phyloP scores from a whole-genome alignment of 768 basidiomycete species.

The Collybia sp. region DNA sequence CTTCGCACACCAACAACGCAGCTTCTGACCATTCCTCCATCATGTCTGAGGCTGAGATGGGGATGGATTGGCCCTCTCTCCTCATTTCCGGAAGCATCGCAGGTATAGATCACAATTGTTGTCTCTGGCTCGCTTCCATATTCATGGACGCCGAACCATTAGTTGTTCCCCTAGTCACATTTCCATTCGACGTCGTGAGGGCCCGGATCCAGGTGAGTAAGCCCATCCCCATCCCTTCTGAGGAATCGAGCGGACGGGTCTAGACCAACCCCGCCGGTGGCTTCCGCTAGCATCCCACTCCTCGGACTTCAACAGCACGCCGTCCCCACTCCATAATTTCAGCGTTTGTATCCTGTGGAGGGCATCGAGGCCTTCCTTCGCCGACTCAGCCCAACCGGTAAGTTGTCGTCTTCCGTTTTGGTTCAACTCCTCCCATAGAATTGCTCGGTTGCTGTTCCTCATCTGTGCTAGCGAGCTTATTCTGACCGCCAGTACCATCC shows the following conservation, averaged over 20 bases:
- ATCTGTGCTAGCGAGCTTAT: not conserved
- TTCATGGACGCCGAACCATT: not conserved
- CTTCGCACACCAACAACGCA: too few relatives aligned
- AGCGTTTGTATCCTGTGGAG: not conserved
- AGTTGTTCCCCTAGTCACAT: conserved; percentile 77
- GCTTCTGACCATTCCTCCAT: conserved; percentile 11
- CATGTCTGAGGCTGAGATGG: conserved; percentile 34
- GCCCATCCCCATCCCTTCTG: not conserved
- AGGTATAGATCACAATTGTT: conserved; percentile 50
- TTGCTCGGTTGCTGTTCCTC: not conserved
- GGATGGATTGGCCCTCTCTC: conserved; percentile 47
- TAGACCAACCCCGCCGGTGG: too few relatives aligned
- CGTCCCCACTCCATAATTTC: too few relatives aligned
- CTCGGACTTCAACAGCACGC: too few relatives aligned
- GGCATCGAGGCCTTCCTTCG: not conserved
- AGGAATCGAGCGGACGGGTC: too few relatives aligned
- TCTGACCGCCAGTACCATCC: conserved; percentile 53
- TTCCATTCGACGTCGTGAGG: conserved; percentile 88
- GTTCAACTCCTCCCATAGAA: too few relatives aligned
- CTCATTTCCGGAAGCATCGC: conserved; percentile 74
- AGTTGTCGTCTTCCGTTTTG: not conserved
- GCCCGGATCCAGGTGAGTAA: conserved; percentile 73
- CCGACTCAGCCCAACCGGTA: not conserved
- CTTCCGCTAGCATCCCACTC: too few relatives aligned
- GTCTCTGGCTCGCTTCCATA: not conserved